A percentile compares a stretch with the other conserved stretches of the same genome.
These are phyloP conservation scores for Pestalotiopsis sp. DNA, from an alignment of 2,329 filamentous ascomycete species.

Conservation along the genomic window DNA sequence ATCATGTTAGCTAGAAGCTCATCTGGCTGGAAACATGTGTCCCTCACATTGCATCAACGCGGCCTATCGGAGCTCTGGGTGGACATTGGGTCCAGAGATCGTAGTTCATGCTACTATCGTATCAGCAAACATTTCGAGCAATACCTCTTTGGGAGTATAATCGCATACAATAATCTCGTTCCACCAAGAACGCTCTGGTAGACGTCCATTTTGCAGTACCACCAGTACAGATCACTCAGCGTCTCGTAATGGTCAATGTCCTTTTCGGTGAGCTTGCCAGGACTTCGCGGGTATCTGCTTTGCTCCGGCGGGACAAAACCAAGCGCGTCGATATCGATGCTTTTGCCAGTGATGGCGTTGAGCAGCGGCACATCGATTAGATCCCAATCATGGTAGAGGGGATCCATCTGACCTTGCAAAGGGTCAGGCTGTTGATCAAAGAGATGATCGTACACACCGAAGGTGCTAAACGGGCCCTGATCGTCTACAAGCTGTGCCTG, in stretches of 20 bases:
- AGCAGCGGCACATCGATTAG: slow-evolving; percentile 40
- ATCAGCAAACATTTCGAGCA: slow-evolving; percentile 8
- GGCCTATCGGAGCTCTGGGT: slow-evolving; percentile 79
- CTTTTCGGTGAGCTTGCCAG: slow-evolving; percentile 46
- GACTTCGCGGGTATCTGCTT: slow-evolving; percentile 29
- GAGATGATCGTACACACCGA: slow-evolving; percentile 7
- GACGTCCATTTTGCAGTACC: slow-evolving; percentile 92
- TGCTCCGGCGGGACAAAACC: slow-evolving; percentile 37
- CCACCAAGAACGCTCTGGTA: slow-evolving; percentile 91
- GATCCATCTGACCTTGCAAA: slow-evolving; percentile 25
- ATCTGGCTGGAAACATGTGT: background rate
- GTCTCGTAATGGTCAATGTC: slow-evolving; percentile 83
- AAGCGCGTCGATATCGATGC: slow-evolving; percentile 57
- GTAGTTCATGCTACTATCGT: slow-evolving; percentile 69
- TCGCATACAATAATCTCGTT: slow-evolving; percentile 78
- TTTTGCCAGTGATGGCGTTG: slow-evolving; percentile 51
- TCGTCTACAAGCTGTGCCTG: background rate
- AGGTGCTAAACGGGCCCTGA: slow-evolving; percentile 7
- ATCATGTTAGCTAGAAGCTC: slow-evolving; percentile 24
- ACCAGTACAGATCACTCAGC: slow-evolving; percentile 89
- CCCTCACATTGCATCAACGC: slow-evolving; percentile 70
- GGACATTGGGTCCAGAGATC: slow-evolving; percentile 84
- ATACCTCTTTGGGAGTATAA: background rate
- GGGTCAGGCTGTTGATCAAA: background rate
- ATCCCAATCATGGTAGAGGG: slow-evolving; percentile 36